Base-by-base conservation (phyloP, 148 eudicot genomes). In the Silene conica region DNA sequence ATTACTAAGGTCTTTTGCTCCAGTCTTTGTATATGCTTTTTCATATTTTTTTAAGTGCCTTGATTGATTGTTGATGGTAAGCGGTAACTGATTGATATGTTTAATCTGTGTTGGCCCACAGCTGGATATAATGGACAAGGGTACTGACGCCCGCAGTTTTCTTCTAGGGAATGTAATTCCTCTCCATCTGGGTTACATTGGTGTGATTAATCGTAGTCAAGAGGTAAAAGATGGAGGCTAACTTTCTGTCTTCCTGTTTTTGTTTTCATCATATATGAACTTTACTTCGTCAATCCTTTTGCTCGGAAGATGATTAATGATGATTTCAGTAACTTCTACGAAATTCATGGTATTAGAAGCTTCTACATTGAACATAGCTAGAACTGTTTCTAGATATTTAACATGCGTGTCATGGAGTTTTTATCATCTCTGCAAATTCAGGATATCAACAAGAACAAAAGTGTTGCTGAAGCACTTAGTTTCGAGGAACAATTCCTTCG, bases 141-240 rank as follows among this genome's bases (percentile, higher is more conserved):
- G 86, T 52, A 87, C 90, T 12, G 76, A 87, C 70, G 90, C 90
- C 45, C 70, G 88, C 59, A 79, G 81, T 31, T 84, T 87, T 55
- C 73, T 87, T 55, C 86, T 79, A 67, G 90, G 90, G 45, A 87
- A 85, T 76, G 84, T 80, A 1, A 76, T 87, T 54, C 90, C 85
- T 62, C 82, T 87, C 45, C 86, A 63, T 10, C 83, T 85, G 62
- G 90, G 90, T 73, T 87, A 87, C 58, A 67, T 87, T 60, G 90
- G 90, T 46, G 88, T 87, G 69, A 82, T 87, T 59, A 87, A 87
- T 83, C 86, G 90, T 16, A 72, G 88, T 76, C 90, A 87, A 77
- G 88, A 84, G 88, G 88, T 87, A 83, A 76, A n/a, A 50, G 38
- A 28, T 58, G 26, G 15, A 76, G 61, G 14, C 45, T 18, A 63